These are phyloP conservation scores for Globisporangium solare DNA, from an alignment of 352 stramenopile genomes.

Conservation along the genomic window DNA sequence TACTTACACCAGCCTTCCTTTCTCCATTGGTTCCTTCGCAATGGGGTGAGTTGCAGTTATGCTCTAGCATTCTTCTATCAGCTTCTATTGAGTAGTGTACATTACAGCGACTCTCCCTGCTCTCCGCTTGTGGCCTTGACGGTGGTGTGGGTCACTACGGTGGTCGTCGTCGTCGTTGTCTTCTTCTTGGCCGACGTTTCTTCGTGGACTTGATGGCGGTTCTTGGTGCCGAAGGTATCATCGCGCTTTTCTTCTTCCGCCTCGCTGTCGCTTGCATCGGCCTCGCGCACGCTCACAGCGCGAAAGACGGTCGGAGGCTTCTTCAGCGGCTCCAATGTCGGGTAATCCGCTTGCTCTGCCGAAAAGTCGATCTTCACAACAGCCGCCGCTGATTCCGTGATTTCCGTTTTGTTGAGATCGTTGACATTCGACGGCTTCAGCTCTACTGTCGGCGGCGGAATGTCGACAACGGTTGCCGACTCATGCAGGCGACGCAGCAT, in stretches of 20 bases:
- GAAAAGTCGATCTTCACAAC: slow-evolving; percentile 34
- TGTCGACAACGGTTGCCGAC: slow-evolving; percentile 41
- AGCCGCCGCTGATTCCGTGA: background rate
- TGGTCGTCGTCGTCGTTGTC: slow-evolving; percentile 5
- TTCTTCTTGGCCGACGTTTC: background rate
- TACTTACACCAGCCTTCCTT: too few relatives aligned
- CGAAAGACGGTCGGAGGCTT: slow-evolving; percentile 38
- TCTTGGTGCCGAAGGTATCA: slow-evolving; percentile 12
- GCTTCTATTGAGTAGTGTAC: slow-evolving; percentile 5
- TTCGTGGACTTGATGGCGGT: slow-evolving; percentile 9
- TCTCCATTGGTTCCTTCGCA: background rate
- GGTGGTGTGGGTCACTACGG: background rate
- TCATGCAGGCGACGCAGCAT: slow-evolving; percentile 43
- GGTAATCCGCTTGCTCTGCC: slow-evolving; percentile 25
- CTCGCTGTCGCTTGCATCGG: slow-evolving; percentile 32
- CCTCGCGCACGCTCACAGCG: slow-evolving; percentile 23
- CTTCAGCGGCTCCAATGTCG: slow-evolving; percentile 33
- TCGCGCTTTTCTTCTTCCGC: slow-evolving; percentile 32
- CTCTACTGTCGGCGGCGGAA: slow-evolving; percentile 30
- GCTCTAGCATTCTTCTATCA: background rate
- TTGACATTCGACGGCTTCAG: slow-evolving; percentile 32
- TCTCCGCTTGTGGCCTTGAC: background rate
- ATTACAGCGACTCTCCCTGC: background rate
- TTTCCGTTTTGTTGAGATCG: slow-evolving; percentile 22
- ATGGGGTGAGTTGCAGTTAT: background rate